phyloP scores from a whole-genome alignment of 106 monocot species.

The Dioscorea zingiberensis region DNA sequence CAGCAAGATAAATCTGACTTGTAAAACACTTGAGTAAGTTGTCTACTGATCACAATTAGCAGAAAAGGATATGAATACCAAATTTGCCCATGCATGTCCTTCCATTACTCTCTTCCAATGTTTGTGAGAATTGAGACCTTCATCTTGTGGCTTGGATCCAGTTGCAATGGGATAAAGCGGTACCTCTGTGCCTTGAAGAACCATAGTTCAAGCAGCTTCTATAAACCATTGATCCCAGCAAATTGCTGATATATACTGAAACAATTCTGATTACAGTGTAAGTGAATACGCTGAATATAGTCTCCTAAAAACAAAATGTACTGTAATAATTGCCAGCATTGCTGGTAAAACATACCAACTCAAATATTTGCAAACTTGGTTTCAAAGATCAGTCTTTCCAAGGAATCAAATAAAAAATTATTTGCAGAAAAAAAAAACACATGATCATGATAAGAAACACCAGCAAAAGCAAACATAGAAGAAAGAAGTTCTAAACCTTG shows the following conservation, averaged over 20 bases:
- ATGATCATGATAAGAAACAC: too few relatives aligned
- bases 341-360: conserved; percentile 45
- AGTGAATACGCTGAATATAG: too few relatives aligned
- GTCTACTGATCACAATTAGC: too few relatives aligned
- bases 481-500: conserved; percentile 41
- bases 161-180: conserved; percentile 90
- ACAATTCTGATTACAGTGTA: too few relatives aligned
- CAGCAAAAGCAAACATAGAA: background rate
- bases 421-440: background rate
- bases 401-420: background rate
- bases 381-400: conserved; percentile 48
- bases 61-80: conserved; percentile 28
- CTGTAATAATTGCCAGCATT: too few relatives aligned
- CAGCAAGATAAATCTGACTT: too few relatives aligned
- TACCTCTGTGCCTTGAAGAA: conserved; percentile 89
- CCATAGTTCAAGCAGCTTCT: conserved; percentile 86
- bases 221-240: conserved; percentile 99
- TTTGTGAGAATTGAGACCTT: conserved; percentile 66
- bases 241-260: conserved; percentile 37
- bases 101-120: conserved; percentile 96
- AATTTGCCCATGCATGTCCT: conserved; percentile 94
- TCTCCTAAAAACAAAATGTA: too few relatives aligned
- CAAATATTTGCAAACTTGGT: conserved; percentile 91
- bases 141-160: conserved; percentile 93
- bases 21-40: too few relatives aligned